A percentile compares a stretch with the other conserved stretches of the same genome.
phyloP scores from a whole-genome alignment of 2,329 filamentous ascomycete species.

The Aspergillus unguis region DNA sequence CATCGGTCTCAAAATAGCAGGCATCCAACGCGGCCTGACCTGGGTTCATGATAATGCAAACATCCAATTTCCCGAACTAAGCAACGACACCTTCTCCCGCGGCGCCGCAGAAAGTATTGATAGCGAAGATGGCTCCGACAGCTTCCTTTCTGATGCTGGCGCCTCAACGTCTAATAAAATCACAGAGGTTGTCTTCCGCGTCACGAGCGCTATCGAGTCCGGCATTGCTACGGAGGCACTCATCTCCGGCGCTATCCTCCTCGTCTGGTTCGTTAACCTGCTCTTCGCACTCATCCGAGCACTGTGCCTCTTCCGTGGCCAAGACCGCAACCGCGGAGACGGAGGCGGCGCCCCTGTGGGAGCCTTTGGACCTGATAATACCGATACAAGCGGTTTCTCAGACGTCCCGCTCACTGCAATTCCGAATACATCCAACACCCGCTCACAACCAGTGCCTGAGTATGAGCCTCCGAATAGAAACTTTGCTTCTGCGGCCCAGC shows the following conservation, averaged over 20 bases:
- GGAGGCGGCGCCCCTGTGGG: conserved; percentile 46
- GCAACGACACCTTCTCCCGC: conserved; percentile 76
- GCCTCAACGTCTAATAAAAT: conserved; percentile 76
- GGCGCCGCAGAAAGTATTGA: conserved; percentile 62
- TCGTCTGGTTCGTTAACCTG: conserved; percentile 74
- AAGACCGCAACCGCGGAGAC: conserved; percentile 60
- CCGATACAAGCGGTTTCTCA: conserved; percentile 25
- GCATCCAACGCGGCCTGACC: conserved; percentile 81
- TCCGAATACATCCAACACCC: conserved; percentile 17
- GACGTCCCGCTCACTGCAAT: conserved; percentile 38
- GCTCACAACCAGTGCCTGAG: conserved; percentile 22
- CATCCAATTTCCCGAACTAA: conserved; percentile 73
- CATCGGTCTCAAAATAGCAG: conserved; percentile 80
- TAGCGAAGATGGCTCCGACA: conserved; percentile 49
- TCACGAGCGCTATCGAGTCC: conserved; percentile 64
- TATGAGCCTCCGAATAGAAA: conserved; percentile 23
- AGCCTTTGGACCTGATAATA: conserved; percentile 14
- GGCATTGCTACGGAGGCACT: conserved; percentile 73
- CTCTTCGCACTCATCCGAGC: conserved; percentile 70
- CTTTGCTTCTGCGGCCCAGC: conserved; percentile 1
- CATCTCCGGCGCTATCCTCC: conserved; percentile 70
- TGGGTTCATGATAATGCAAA: conserved; percentile 89
- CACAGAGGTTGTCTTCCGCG: conserved; percentile 67
- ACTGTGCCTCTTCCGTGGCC: conserved; percentile 57
- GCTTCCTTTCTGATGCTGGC: conserved; percentile 75